Evolutionary conservation across 2,329 filamentous ascomycete species (phyloP).

Genomic region (Stagonosporopsis cucurbitacearum): DNA sequence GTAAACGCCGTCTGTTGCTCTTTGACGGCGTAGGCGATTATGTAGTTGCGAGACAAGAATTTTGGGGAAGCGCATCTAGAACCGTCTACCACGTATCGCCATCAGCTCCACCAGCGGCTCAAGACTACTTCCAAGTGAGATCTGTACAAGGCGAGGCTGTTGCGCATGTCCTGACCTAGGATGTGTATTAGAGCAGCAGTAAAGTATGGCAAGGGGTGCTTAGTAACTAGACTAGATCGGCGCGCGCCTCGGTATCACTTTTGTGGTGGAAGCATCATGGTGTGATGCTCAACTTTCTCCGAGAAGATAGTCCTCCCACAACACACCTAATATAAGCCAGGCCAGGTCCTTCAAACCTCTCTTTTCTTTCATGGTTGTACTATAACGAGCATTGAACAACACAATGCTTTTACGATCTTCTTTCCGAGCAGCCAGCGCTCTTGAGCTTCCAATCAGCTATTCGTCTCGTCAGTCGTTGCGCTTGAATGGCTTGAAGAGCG

Average conservation of each 20-base stretch:
- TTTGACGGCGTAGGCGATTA: background rate
- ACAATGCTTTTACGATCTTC: constrained; percentile 41
- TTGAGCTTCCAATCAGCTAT: constrained; percentile 37
- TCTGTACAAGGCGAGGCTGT: background rate
- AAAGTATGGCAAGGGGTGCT: background rate
- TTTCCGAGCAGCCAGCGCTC: constrained; percentile 33
- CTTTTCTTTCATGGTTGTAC: constrained; percentile 20
- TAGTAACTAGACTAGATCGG: constrained; percentile 8
- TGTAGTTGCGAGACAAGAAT: background rate
- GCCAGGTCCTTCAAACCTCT: background rate
- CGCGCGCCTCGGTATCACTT: constrained; percentile 4
- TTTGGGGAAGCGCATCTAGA: background rate
- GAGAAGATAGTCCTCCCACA: constrained; percentile 9
- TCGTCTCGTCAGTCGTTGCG: constrained; percentile 31
- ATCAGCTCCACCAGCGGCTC: background rate
- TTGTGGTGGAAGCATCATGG: constrained; percentile 24
- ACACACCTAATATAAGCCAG: constrained; percentile 17
- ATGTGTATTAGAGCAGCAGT: background rate
- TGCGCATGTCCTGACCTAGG: background rate
- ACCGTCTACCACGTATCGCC: background rate
- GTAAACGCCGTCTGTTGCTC: background rate
- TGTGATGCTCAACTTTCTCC: constrained; percentile 35
- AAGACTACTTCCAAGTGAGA: background rate
- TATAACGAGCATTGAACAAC: constrained; percentile 30
- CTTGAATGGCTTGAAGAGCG: constrained; percentile 23